phyloP scores from a whole-genome alignment of 192 early-diverging fungal species.

The Coemansia sp. region DNA sequence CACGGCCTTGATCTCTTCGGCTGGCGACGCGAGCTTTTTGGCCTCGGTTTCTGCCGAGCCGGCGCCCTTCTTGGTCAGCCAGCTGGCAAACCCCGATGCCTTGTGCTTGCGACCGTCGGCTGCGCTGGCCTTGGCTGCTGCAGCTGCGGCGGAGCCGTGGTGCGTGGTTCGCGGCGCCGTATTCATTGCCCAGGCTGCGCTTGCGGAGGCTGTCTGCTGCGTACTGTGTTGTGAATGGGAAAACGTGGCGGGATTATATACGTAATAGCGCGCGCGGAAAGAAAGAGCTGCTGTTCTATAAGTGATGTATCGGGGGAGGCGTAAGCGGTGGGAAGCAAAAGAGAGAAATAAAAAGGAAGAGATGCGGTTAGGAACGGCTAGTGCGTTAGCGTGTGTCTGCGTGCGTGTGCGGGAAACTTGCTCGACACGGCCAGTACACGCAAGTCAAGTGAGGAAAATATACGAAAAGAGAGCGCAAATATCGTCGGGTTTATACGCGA shows the following conservation, averaged over 20 bases:
- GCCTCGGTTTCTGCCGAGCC: constrained; percentile 16
- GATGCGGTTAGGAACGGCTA: too few relatives aligned
- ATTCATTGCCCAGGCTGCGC: neutral
- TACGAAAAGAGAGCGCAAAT: too few relatives aligned
- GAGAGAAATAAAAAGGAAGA: too few relatives aligned
- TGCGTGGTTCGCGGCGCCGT: constrained; percentile 8
- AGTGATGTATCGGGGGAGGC: neutral
- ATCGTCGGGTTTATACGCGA: neutral
- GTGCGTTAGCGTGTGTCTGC: too few relatives aligned
- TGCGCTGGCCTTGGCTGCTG: neutral
- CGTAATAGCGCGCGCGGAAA: too few relatives aligned
- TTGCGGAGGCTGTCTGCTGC: neutral
- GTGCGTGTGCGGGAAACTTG: too few relatives aligned
- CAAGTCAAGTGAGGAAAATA: too few relatives aligned
- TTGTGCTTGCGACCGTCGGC: constrained; percentile 21
- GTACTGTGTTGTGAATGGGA: neutral
- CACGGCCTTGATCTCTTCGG: constrained; percentile 51
- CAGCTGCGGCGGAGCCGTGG: neutral
- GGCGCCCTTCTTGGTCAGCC: constrained; percentile 39
- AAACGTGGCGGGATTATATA: too few relatives aligned
- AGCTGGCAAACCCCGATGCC: constrained; percentile 39
- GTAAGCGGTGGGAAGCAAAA: too few relatives aligned
- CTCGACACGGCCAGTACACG: too few relatives aligned
- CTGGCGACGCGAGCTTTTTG: constrained; percentile 52
- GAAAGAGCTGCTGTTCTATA: too few relatives aligned